Evolutionary conservation across 306 rosid genomes (phyloP), one percentile per base, ranked within the genome.

Genomic region (Pyrus bretschneideri): DNA sequence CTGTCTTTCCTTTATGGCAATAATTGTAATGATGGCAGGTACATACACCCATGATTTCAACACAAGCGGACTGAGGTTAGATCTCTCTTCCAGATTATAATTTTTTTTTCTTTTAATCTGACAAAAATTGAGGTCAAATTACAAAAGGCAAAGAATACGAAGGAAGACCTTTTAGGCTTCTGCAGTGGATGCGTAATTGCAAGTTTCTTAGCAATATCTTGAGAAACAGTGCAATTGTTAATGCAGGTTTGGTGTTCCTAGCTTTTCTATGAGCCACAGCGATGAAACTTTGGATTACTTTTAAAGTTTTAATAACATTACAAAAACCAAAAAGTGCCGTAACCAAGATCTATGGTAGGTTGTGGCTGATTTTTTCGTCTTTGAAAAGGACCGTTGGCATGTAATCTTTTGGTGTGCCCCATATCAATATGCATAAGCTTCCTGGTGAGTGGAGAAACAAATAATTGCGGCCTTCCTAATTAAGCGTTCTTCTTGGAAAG

Each of bases 61-160:
- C n/a, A n/a, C n/a, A n/a, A n/a, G n/a, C n/a, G n/a, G 70, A 72
- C 98, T 7, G 98, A 94, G 96, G 95, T 94, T 71, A 83, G 96
- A 69, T 68, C 73, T 74, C 51, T 78, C 9, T 29, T 66, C 54
- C 65, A 27, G 67, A 52, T 72, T 30, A n/a, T 25, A 69, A 7
- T 15, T 51, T 63, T 19, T 8, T 64, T 3, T 21, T 18, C 11
- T n/a, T 10, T 3, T 31, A 13, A 2, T n/a, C 4, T 9, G 19
- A 33, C 51, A 42, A 33, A n/a, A 4, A 29, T 11, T 21, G 45
- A 52, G 44, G 6, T 33, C 9, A 2, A 9, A 54, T 27, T 19
- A 21, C 59, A 12, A n/a, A 55, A 18, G 40, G 29, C 55, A 38
- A 22, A 68, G 59, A 67, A 6, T 27, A 42, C 19, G 17, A 42